Evolutionary conservation across 2,329 filamentous ascomycete species (phyloP), one percentile per base, ranked within the genome.

Genomic region (Rasamsonia emersonii): DNA sequence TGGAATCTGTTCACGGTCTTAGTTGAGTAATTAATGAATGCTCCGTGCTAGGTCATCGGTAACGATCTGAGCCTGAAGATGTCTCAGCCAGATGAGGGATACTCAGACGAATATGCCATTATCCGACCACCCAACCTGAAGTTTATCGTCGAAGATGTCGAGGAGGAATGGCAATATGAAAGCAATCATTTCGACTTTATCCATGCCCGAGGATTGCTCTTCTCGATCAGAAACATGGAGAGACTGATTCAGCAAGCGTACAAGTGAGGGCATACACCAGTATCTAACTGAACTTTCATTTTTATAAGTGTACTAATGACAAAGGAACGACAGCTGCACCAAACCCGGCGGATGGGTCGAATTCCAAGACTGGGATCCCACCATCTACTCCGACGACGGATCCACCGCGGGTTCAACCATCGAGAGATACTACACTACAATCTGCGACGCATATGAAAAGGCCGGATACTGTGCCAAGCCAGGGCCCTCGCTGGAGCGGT

Each of bases 71-170:
- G 46, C 26, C 51, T 15, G 11, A 18, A 27, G 7, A n/a, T 32
- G 28, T 24, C 15, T 17, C 15, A 15, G 16, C 9, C 8, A 18
- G 18, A 8, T 11, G 9, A 5, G 10, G 14, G 18, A 14, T 35
- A 30, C 35, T 13, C 16, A 3, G n/a, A 15, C 11, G 13, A n/a
- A n/a, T 35, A 9, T 14, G 16, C 21, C 13, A 11, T 14, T 19
- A 44, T 35, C 62, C 50, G 75, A 7, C 72, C 72, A 3, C 66
- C 71, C 2, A 75, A 75, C 40, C 62, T 73, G 13, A 59, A 61
- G 16, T 75, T 74, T 41, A 57, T 72, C 45, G 62, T 77, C 9
- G 73, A 77, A 36, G 73, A 77, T 40, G 62, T 70, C 16, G 72
- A 77, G 48, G 64, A 63, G 34, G 60, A 64, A 4, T 78, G 73